Base-by-base conservation (phyloP, 1,284 basidiomycete species). In the Rugosomyces carneus region DNA sequence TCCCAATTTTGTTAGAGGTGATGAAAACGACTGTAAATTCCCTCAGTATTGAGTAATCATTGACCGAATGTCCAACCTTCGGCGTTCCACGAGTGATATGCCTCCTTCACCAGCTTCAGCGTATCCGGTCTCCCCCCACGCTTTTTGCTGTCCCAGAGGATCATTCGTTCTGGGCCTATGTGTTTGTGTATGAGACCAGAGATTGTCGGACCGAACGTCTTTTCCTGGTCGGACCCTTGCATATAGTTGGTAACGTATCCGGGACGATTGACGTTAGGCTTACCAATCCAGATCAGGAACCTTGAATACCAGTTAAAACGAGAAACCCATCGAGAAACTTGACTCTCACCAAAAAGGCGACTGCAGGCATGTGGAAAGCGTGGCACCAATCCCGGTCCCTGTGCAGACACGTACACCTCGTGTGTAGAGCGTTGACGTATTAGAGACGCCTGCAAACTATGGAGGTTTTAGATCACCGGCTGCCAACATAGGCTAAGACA, bases 271-370 rank as follows among this genome's bases (percentile, higher is more conserved):
- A 44, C 34, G 29, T 42, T 45, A n/a, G 45, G 60, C 72, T 53
- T 58, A 78, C 82, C 83, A 50, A 88, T 87, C 84, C 84, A 87
- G 54, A 88, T 86, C 46, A 86, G 69, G 61, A 75, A 86, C 81
- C 81, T 84, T 50, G 49, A 29, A 40, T 29, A 24, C 39, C 35
- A 44, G 49, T 56, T 42, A 53, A 45, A 29, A 41, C 21, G 20
- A 18, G 10, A 16, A n/a, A 38, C 11, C 2, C 15, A 40, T 29
- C 1, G 18, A 23, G 40, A 42, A 45, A 16, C 18, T 11, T 47
- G 47, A 36, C 21, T 64, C 75, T 60, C 55, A 82, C 84, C 84
- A 86, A 62, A 82, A 47, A 19, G 63, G 59, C 7, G 80, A 81
- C 60, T 87, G 84, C 31, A 85, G 68, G 54, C 82, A 86, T 15